Evolutionary conservation across 345 rosid species (phyloP).

Genomic region (Eucalyptus fibrosa): DNA sequence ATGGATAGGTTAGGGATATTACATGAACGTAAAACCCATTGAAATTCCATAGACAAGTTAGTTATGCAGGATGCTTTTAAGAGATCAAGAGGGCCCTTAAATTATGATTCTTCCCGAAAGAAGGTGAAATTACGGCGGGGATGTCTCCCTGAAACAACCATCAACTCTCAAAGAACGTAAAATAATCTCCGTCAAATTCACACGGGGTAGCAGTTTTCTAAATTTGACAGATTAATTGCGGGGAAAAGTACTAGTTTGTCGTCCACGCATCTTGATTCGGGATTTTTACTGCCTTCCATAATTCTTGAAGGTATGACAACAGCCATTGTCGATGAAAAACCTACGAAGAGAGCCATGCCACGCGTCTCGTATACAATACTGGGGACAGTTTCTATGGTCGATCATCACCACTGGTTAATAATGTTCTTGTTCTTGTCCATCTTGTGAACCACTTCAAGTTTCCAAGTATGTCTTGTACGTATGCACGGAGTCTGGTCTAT

Average conservation of each 20-base stretch:
- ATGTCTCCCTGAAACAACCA: not conserved
- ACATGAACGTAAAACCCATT: not conserved
- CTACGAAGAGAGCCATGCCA: not conserved
- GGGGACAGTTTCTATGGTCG: not conserved
- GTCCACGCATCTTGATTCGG: not conserved
- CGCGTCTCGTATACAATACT: not conserved
- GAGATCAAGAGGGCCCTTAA: not conserved
- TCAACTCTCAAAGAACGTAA: not conserved
- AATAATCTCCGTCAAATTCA: not conserved
- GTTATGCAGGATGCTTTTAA: not conserved
- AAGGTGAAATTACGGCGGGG: not conserved
- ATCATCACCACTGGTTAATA: not conserved
- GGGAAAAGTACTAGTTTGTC: not conserved
- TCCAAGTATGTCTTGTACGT: not conserved
- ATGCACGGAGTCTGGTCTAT: not conserved
- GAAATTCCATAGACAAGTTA: not conserved
- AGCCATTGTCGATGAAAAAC: not conserved
- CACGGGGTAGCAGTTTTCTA: not conserved
- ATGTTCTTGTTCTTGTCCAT: not conserved
- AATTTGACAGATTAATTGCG: not conserved
- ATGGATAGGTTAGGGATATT: not conserved
- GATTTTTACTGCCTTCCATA: not conserved
- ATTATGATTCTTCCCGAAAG: not conserved
- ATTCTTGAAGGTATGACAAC: not conserved
- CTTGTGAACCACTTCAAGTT: not conserved